These are phyloP conservation scores for Lentinus polychrous DNA, from an alignment of 1,284 basidiomycete species.

Conservation along the genomic window DNA sequence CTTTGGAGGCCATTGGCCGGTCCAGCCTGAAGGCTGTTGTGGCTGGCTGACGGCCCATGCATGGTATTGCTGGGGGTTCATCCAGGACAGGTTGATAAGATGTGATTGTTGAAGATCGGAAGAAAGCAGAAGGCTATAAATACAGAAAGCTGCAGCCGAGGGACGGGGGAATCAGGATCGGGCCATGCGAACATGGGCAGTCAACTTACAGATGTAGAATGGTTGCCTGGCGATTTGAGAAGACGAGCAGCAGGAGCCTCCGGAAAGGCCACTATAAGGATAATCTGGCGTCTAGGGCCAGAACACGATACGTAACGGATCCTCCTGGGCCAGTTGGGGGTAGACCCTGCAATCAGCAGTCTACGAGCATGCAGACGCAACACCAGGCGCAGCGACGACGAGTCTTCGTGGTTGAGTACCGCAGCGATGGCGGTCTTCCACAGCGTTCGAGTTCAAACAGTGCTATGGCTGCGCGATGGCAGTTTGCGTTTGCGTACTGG, in stretches of 20 bases:
- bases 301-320: neutral
- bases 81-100: constrained; percentile 14
- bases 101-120: constrained; percentile 1
- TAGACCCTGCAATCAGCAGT: neutral
- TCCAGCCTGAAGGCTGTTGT: constrained; percentile 13
- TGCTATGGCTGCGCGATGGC: no score
- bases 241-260: neutral
- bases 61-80: constrained; percentile 11
- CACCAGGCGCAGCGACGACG: neutral
- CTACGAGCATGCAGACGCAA: neutral
- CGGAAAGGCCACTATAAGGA: neutral
- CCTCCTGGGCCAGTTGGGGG: neutral
- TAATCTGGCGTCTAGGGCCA: neutral
- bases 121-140: neutral
- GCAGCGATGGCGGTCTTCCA: neutral
- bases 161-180: neutral
- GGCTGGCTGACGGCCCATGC: constrained; percentile 3
- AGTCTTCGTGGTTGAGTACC: neutral
- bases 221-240: neutral
- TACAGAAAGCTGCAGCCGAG: neutral
- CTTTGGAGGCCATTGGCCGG: constrained; percentile 16
- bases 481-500: no score
- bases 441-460: no score
- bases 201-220: neutral
- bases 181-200: neutral